phyloP scores from a whole-genome alignment of 163 green algal genomes.

The Scenedesmus sp. region DNA sequence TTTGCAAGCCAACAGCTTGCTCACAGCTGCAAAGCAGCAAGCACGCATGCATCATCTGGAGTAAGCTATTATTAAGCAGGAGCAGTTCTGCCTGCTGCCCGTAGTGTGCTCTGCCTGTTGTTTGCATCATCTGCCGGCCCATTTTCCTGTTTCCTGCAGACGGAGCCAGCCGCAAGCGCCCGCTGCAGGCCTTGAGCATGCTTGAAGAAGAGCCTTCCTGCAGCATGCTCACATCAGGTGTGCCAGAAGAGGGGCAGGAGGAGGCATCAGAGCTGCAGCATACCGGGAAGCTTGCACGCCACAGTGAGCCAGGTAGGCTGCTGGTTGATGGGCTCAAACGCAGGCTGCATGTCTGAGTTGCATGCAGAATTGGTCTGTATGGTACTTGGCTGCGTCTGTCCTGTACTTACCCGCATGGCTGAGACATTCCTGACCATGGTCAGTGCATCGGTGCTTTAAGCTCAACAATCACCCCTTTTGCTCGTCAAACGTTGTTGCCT shows the following conservation, averaged over 20 bases:
- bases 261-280: constrained; percentile 48
- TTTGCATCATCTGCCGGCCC: not conserved
- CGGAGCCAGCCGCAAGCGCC: constrained; percentile 48
- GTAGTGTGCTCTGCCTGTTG: too few species aligned
- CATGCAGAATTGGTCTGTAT: not conserved
- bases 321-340: not conserved
- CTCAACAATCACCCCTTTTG: not conserved
- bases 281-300: not conserved
- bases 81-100: not conserved
- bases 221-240: constrained; percentile 15
- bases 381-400: not conserved
- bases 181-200: constrained; percentile 29
- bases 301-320: constrained; percentile 32
- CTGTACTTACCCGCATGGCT: not conserved
- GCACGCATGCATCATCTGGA: not conserved
- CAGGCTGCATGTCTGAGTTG: not conserved
- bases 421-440: not conserved
- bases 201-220: constrained; percentile 25
- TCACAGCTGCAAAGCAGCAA: not conserved
- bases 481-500: not conserved
- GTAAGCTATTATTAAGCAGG: not conserved
- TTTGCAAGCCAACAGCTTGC: not conserved
- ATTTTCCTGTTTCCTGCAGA: not conserved
- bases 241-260: constrained; percentile 61
- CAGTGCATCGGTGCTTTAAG: not conserved